phyloP scores from a whole-genome alignment of 2,329 filamentous ascomycete species.

The Epicoccum sorghinum region DNA sequence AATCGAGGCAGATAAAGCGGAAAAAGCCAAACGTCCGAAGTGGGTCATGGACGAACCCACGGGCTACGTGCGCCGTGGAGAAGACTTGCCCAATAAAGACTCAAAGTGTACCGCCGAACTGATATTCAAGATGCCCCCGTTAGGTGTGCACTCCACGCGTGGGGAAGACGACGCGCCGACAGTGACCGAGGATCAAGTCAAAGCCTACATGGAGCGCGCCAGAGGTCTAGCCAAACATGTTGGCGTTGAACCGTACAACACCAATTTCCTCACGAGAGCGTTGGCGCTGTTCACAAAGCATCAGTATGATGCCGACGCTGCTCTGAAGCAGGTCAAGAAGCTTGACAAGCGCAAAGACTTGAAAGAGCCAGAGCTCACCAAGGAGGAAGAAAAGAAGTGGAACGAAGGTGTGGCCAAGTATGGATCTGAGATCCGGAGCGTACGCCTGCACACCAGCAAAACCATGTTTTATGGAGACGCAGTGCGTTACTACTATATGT shows the following conservation, averaged over 20 bases:
- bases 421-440: conserved; percentile 84
- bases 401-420: conserved; percentile 90
- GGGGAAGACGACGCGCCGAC: conserved; percentile 51
- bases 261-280: conserved; percentile 87
- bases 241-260: conserved; percentile 75
- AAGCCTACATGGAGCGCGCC: conserved; percentile 76
- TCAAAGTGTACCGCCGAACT: conserved; percentile 75
- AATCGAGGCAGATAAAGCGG: conserved; percentile 79
- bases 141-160: conserved; percentile 55
- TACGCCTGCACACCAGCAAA: conserved; percentile 81
- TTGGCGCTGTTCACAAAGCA: conserved; percentile 74
- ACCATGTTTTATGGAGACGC: conserved; percentile 79
- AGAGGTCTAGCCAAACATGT: conserved; percentile 68
- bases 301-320: conserved; percentile 72
- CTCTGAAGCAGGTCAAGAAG: conserved; percentile 72
- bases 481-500: conserved; percentile 94
- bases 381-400: conserved; percentile 84
- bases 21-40: conserved; percentile 81
- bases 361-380: conserved; percentile 80
- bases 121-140: conserved; percentile 75
- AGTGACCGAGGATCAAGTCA: conserved; percentile 65
- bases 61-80: conserved; percentile 84
- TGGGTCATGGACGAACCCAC: conserved; percentile 92
- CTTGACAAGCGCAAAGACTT: conserved; percentile 72
- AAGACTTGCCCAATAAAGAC: conserved; percentile 76